Evolutionary conservation across 495 filamentous ascomycete species (phyloP).

Genomic region (Trichoderma virens): DNA sequence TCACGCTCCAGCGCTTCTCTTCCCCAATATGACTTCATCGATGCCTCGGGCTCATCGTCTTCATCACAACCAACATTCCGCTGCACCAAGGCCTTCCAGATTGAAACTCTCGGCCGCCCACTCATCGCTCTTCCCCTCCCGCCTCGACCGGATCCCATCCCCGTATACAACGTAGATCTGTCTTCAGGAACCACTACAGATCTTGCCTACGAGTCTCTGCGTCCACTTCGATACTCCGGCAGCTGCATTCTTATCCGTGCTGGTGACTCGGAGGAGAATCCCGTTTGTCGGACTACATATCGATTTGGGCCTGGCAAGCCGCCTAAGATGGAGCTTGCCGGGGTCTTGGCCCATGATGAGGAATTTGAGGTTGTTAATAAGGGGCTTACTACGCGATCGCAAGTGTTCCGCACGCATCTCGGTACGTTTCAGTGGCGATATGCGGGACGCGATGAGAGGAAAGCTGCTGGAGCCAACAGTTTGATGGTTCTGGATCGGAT

Average conservation of each 20-base stretch:
- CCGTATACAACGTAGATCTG: slow-evolving; percentile 28
- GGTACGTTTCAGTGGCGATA: slow-evolving; percentile 44
- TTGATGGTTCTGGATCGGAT: slow-evolving; percentile 33
- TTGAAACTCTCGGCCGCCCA: slow-evolving; percentile 38
- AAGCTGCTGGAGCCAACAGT: slow-evolving; percentile 21
- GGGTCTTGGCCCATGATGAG: slow-evolving; percentile 15
- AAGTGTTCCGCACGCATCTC: slow-evolving; percentile 30
- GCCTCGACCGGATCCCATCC: slow-evolving; percentile 33
- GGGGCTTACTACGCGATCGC: slow-evolving; percentile 32
- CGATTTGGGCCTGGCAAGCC: slow-evolving; percentile 39
- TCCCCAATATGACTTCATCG: slow-evolving; percentile 13
- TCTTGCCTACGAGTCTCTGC: slow-evolving; percentile 34
- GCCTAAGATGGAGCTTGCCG: slow-evolving; percentile 20
- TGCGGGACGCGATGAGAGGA: slow-evolving; percentile 26
- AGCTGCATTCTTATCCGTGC: slow-evolving; percentile 26
- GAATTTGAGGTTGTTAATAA: slow-evolving; percentile 25
- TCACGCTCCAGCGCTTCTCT: slow-evolving; percentile 7
- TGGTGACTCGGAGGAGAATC: slow-evolving; percentile 17
- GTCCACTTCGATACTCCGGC: slow-evolving; percentile 35
- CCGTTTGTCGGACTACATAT: slow-evolving; percentile 38
- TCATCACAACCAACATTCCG: slow-evolving; percentile 8
- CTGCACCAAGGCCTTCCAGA: slow-evolving; percentile 31
- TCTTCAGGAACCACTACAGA: slow-evolving; percentile 17
- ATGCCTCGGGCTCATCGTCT: slow-evolving; percentile 12
- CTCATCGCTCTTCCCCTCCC: slow-evolving; percentile 38